Evolutionary conservation across 2,329 filamentous ascomycete species (phyloP), one percentile per base, ranked within the genome.

Genomic region (Akanthomyces uredinophilus): DNA sequence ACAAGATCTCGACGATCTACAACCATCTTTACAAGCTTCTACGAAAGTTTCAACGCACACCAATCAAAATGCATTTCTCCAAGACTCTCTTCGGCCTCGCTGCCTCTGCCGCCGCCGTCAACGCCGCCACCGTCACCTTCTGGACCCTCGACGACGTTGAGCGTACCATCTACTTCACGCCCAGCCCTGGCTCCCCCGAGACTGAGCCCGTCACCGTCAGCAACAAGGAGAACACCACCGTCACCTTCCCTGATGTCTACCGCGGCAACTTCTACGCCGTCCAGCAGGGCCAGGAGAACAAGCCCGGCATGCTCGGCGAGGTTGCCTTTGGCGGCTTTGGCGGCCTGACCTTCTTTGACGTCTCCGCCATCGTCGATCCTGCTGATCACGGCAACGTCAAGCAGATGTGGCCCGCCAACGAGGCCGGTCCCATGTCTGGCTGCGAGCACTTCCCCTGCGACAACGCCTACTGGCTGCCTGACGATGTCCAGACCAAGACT

Each of bases 281-380:
- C 65, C 73, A 74, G 46, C 71, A 81, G 32, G 83, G 82, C 60
- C 63, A 70, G 2, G 51, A 69, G 13, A 73, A 78, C 66, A 67
- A 68, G 47, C 70, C 76, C 5, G 83, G 83, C 66, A 85, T 83
- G 79, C 77, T 83, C 62, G 80, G 80, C 60, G 80, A 83, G 76
- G 75, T 81, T 61, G 73, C 74, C 65, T 83, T 81, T 69, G 74
- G 79, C 59, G 81, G 78, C 69, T 35, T 35, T 83, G 72, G 72
- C 68, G 81, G 74, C 65, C 64, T 75, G 63, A 83, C 79, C 62
- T 86, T 79, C 78, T 86, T 83, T 63, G 83, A 86, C 65, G 81
- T 86, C 65, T 84, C 82, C 13, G 82, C 82, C 70, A 85, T 86
- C 65, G 80, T 84, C 67, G 74, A 81, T 71, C 72, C 81, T 56